Percentiles rank a stretch among this genome's conserved stretches.
These are phyloP conservation scores for Lactarius sp. DNA, from an alignment of 768 basidiomycete species.

Conservation along the genomic window DNA sequence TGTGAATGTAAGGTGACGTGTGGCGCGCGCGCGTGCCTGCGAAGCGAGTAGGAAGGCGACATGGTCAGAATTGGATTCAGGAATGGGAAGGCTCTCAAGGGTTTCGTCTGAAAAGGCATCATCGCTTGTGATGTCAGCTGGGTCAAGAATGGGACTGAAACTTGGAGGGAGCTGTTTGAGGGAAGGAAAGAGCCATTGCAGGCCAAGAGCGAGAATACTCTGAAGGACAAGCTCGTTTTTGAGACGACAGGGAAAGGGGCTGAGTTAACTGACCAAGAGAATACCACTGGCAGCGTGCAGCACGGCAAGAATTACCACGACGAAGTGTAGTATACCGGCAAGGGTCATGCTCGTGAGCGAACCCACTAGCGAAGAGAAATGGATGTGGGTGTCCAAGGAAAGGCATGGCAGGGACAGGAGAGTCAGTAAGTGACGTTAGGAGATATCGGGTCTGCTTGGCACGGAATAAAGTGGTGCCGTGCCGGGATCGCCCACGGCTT, in stretches of 20 bases:
- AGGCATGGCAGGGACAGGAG: too few relatives aligned
- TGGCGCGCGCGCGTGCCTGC: constrained; percentile 10
- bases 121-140: background rate
- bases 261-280: constrained; percentile 5
- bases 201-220: constrained; percentile 18
- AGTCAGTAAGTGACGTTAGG: too few relatives aligned
- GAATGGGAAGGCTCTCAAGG: too few relatives aligned
- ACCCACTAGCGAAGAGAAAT: background rate
- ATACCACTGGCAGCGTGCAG: constrained; percentile 10
- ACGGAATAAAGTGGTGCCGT: too few relatives aligned
- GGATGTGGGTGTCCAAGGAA: background rate
- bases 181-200: constrained; percentile 12
- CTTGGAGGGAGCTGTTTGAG: constrained; percentile 12
- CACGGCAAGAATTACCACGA: background rate
- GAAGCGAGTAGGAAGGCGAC: constrained; percentile 7
- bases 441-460: too few relatives aligned
- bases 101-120: too few relatives aligned
- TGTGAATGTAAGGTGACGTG: background rate
- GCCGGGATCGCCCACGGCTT: too few relatives aligned
- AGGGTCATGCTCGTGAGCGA: too few relatives aligned
- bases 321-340: background rate
- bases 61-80: background rate
- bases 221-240: background rate
- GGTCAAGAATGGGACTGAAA: background rate
- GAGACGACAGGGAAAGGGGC: background rate